These are phyloP conservation scores for Arthroderma sp. DNA, from an alignment of 2,329 filamentous ascomycete genomes.

Conservation along the genomic window DNA sequence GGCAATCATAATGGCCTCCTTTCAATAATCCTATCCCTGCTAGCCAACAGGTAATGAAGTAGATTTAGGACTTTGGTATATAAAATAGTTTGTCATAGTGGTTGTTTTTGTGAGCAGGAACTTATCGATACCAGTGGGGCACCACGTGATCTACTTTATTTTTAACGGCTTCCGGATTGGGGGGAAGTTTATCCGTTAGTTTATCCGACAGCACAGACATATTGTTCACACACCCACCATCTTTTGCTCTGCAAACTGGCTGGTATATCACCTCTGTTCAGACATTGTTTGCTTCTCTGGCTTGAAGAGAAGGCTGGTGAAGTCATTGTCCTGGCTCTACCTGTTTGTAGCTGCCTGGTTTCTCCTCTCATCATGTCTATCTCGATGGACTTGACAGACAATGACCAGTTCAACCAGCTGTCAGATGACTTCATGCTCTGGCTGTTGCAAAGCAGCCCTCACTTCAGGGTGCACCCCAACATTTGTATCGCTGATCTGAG, in stretches of 20 bases:
- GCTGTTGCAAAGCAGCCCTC: constrained; percentile 38
- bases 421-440: constrained; percentile 46
- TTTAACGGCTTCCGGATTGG: not conserved
- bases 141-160: not conserved
- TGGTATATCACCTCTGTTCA: constrained; percentile 11
- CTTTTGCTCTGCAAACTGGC: not conserved
- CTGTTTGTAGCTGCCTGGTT: not conserved
- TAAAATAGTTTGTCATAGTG: not conserved
- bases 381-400: not conserved
- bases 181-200: constrained; percentile 21
- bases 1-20: constrained; percentile 43
- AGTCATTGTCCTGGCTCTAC: not conserved
- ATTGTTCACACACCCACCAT: constrained; percentile 14
- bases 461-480: constrained; percentile 46
- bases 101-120: not conserved
- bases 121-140: constrained; percentile 3
- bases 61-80: no score
- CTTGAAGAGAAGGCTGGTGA: not conserved
- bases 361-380: not conserved
- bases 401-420: constrained; percentile 31
- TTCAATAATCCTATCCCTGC: not conserved
- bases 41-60: not conserved
- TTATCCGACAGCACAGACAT: constrained; percentile 15
- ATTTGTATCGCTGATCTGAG: constrained; percentile 48
- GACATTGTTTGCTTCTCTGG: not conserved